Base-by-base conservation (phyloP, 768 basidiomycete genomes). In the Naganishia vaughanmartiniae region DNA sequence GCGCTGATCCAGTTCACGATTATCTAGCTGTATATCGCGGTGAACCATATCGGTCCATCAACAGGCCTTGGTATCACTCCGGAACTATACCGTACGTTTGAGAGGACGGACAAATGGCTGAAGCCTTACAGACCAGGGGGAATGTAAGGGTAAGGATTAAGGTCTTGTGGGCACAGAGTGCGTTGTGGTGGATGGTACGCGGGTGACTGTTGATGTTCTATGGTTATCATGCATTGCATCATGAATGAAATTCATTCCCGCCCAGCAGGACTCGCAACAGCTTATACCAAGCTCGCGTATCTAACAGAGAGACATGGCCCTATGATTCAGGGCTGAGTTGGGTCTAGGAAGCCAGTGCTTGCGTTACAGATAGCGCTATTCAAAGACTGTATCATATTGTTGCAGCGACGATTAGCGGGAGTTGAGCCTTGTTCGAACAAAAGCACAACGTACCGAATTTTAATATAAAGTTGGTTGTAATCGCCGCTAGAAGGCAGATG, bases 381-480 rank as follows among this genome's bases (percentile, higher is more conserved):
- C 48, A 12, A 51, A 51, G 12, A 51, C 48, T 51, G 19, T n/a
- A 26, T 6, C 7, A 46, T 21, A 46, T 21, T 15, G 15, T 21
- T 21, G 45, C 45, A 17, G 45, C 45, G 15, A 17, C 15, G 3
- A 15, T 46, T 46, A 46, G 45, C 45, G 45, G 15, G 17, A 46
- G 21, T 46, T 15, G 21, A 46, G 45, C 4, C 15, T 46, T 15
- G n/a, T 17, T 21, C 15, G n/a, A 51, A 24, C 1, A 6, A 14
- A 24, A 31, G n/a, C 60, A 7, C 0, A 5, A 42, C 71, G 46
- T 42, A 72, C 71, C 77, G n/a, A 78, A 78, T 70, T 80, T 80
- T 51, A 80, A 74, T 66, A 80, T 74, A 63, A 80, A 79, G 73
- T 80, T 80, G 65, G 77, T 80, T 33, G 79, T 72, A 65, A 80